Conservation (phyloP, 306 rosid species). For the Acacia confusa region DNA sequence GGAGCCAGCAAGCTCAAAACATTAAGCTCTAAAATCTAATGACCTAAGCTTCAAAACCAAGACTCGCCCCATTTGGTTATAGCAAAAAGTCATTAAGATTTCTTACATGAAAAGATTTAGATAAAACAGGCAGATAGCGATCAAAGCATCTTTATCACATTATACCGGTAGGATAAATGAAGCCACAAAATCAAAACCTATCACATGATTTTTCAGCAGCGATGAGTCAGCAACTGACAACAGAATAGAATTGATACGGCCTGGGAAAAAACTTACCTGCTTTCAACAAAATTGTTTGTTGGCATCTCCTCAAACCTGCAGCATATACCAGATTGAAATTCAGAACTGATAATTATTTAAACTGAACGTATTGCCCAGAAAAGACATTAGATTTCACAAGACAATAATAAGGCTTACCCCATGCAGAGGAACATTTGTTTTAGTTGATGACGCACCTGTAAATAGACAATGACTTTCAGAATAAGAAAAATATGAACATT, state of each 20-base stretch:
- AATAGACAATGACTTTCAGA: constrained; percentile 29
- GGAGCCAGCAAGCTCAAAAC: background rate
- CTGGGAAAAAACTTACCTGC: constrained; percentile 59
- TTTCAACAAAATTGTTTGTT: constrained; percentile 90
- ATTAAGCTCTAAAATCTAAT: background rate
- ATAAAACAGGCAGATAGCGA: background rate
- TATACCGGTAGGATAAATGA: background rate
- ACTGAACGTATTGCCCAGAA: constrained; percentile 7
- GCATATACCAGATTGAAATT: constrained; percentile 16
- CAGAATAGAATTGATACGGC: constrained; percentile 15
- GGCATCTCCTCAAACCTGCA: constrained; percentile 99
- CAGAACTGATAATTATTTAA: constrained; percentile 16
- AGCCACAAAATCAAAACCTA: background rate
- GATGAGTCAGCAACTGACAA: background rate
- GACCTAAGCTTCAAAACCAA: background rate
- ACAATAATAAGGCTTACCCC: constrained; percentile 67
- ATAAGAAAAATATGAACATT: background rate
- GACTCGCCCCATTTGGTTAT: background rate
- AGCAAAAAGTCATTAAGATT: background rate
- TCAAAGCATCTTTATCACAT: background rate
- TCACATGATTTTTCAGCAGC: background rate
- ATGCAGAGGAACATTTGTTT: constrained; percentile 80
- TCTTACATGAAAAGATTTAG: background rate
- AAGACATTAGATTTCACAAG: constrained; percentile 14
- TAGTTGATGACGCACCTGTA: constrained; percentile 78